Base-by-base conservation (phyloP, 768 basidiomycete genomes). In the Termitomyces sp. region DNA sequence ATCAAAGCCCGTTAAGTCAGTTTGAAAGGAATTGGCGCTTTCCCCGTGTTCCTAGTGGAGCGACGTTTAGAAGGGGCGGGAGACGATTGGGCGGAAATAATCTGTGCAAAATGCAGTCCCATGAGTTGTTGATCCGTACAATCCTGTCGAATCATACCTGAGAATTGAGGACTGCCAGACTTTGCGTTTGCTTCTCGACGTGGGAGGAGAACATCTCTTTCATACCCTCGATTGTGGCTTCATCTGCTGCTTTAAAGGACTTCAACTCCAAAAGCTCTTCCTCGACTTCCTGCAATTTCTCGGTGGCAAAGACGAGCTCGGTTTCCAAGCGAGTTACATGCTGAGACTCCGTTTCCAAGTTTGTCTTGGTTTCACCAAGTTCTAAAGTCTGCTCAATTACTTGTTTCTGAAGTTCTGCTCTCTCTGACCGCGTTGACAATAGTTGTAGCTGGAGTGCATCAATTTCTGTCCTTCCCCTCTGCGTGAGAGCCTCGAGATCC, bases 211-310 rank as follows among this genome's bases (percentile, higher is more conserved):
- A 72, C 10, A 63, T 57, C 0, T 62, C 60, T 54, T 70, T 70
- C 53, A 78, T 64, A 17, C 52, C 62, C 32, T 65, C 58, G 24
- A 78, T 75, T 5, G 68, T 73, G 32, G 50, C 57, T 51, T 70
- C 72, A 55, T 77, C 72, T 3, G 62, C 67, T 34, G 61, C 60
- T 54, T 74, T 75, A 19, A 67, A 67, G 2, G 41, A 49, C 57
- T 59, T 64, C 37, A 77, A 47, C 12, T 64, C 69, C 22, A 59
- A 54, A 11, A 71, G 62, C 49, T 73, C 70, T 43, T 69, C 66
- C 54, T 74, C 74, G 1, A 63, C 64, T 38, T 69, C 67, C 45
- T 57, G 59, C 28, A 57, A 55, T 54, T 54, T 64, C n/a, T 24
- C 52, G 22, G 57, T 51, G 11, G 63, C 58, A 17, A 56, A 55